Percentiles rank a stretch among this genome's conserved stretches.
phyloP scores from a whole-genome alignment of 768 basidiomycete species.

The Basidioascus undulatus region DNA sequence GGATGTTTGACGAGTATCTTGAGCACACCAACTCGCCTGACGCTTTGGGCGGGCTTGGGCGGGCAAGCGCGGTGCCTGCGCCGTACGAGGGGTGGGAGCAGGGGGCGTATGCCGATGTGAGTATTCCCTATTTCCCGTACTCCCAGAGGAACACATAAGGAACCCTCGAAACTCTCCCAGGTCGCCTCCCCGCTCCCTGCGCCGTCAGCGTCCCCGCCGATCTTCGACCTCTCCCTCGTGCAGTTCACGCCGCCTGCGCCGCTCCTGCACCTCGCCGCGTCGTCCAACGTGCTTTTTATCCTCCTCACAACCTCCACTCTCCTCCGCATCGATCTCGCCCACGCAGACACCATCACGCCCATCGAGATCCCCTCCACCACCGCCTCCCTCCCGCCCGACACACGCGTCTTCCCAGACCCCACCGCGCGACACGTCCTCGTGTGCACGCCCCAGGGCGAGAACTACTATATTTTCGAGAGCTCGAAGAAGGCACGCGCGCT shows the following conservation, averaged over 20 bases:
- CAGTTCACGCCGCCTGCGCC: slow-evolving; percentile 71
- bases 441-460: slow-evolving; percentile 69
- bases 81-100: too few relatives aligned
- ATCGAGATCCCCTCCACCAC: slow-evolving; percentile 38
- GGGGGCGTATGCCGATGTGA: too few relatives aligned
- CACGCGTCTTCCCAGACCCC: slow-evolving; percentile 57
- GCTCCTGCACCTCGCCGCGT: slow-evolving; percentile 57
- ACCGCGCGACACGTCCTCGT: slow-evolving; percentile 74
- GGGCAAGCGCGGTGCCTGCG: too few relatives aligned
- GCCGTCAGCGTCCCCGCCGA: too few relatives aligned
- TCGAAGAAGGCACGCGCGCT: slow-evolving; percentile 64
- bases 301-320: slow-evolving; percentile 49
- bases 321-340: slow-evolving; percentile 70
- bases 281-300: slow-evolving; percentile 71
- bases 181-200: too few relatives aligned
- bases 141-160: too few relatives aligned
- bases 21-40: too few relatives aligned
- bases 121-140: too few relatives aligned
- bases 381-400: slow-evolving; percentile 15
- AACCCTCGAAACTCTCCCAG: too few relatives aligned
- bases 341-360: slow-evolving; percentile 47
- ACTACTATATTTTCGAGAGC: slow-evolving; percentile 58
- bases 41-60: too few relatives aligned
- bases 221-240: slow-evolving; percentile 67
- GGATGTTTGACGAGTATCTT: too few relatives aligned